Evolutionary conservation across 495 filamentous ascomycete species (phyloP).

Genomic region (Daldinia bambusicola): DNA sequence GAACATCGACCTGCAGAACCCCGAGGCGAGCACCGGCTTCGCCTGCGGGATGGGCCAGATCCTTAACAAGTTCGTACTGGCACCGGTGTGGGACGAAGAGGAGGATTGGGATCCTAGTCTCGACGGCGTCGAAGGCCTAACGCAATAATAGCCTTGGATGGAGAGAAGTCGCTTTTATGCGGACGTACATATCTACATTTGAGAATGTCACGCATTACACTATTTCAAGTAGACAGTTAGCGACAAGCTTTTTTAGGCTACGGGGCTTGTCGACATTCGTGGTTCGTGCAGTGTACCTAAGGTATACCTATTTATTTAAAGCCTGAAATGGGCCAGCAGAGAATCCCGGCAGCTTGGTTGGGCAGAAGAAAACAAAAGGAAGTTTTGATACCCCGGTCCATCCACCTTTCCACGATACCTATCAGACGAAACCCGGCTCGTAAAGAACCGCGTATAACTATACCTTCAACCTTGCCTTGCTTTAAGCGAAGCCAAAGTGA

Average conservation of each 20-base stretch:
- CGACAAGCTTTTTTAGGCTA: background rate
- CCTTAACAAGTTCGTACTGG: constrained; percentile 66
- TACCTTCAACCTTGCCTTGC: background rate
- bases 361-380: constrained; percentile 3
- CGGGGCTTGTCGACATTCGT: background rate
- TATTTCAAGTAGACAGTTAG: constrained; percentile 4
- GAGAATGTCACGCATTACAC: background rate
- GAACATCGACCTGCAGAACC: constrained; percentile 54
- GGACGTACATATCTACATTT: no score
- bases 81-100: constrained; percentile 63
- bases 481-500: constrained; percentile 10
- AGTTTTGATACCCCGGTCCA: constrained; percentile 21
- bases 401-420: no score
- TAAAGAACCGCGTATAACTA: background rate
- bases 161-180: background rate
- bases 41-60: constrained; percentile 68
- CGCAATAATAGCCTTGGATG: constrained; percentile 4
- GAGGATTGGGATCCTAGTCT: constrained; percentile 55
- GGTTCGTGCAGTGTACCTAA: background rate
- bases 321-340: background rate
- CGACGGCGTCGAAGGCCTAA: constrained; percentile 27
- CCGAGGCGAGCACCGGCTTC: constrained; percentile 52
- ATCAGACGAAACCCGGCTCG: constrained; percentile 8
- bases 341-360: background rate
- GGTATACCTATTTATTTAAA: background rate